Base-by-base conservation (phyloP, 2,329 filamentous ascomycete species). In the Trichoderma koningii region DNA sequence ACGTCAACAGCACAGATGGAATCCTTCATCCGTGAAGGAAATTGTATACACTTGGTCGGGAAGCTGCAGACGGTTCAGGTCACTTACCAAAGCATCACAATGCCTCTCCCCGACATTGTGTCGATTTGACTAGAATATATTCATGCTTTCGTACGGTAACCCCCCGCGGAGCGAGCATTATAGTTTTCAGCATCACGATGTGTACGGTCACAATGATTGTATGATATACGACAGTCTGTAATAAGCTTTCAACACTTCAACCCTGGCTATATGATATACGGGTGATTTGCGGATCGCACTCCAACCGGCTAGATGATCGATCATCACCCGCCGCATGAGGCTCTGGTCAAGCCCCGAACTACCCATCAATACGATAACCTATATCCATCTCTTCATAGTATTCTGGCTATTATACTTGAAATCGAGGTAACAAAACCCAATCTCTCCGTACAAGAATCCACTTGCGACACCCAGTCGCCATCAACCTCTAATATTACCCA, bases 361-460 rank as follows among this genome's bases (percentile, higher is more conserved):
- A 38, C 9, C 30, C 21, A 26, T 47, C 34, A 30, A 34, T 7
- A 6, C 44, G 41, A 51, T 23, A 15, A n/a, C 60, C 44, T 21
- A 30, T 55, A 63, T 65, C 63, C 63, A 55, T 65, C 63, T 60
- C 63, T 53, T 53, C 28, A 41, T 53, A 65, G 28, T 47, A 60
- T 60, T 50, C 55, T 55, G 41, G 28, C 41, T 38, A 52, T 50
- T 38, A 26, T 66, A 44, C 30, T 63, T 50, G 14, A 38, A 50
- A 30, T 41, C 52, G 45, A 23, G 17, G 26, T 53, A 52, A 26
- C 23, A 53, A 41, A 55, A 41, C 21, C 30, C 7, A n/a, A 30
- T 6, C 30, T 45, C 4, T 7, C 28, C 44, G 3, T 30, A 12
- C 21, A 56, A 17, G 12, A 47, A 23, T 12, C 26, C 5, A n/a